Percentiles rank a stretch among this genome's conserved stretches.
Conservation (phyloP, 768 basidiomycete genomes). For the Dioszegia crocea region DNA sequence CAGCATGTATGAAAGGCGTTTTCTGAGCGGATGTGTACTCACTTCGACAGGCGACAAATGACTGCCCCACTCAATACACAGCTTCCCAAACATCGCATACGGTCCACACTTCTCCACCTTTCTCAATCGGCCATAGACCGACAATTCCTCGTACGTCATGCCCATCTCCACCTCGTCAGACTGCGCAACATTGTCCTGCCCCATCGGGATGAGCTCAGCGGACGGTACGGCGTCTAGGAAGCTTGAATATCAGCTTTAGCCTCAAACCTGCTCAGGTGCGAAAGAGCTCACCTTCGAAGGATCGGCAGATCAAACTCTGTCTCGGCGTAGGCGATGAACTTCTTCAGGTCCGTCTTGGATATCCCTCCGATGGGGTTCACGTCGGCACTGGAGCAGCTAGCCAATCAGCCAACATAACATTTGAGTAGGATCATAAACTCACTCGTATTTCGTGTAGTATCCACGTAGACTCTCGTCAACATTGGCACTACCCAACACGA, state of each 20-base stretch:
- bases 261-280: too few relatives aligned
- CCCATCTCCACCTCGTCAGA: slow-evolving; percentile 99
- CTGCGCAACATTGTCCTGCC: slow-evolving; percentile 80
- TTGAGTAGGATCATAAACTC: slow-evolving; percentile 36
- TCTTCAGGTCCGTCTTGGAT: slow-evolving; percentile 94
- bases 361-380: slow-evolving; percentile 98
- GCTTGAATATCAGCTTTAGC: slow-evolving; percentile 52
- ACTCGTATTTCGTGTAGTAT: slow-evolving; percentile 97
- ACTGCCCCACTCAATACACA: slow-evolving; percentile 88
- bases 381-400: slow-evolving; percentile 62
- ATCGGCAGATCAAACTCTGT: slow-evolving; percentile 78
- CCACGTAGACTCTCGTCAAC: slow-evolving; percentile 97
- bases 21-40: slow-evolving; percentile 15
- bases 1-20: not conserved
- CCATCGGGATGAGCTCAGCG: slow-evolving; percentile 93
- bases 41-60: slow-evolving; percentile 79
- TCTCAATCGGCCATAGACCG: slow-evolving; percentile 83
- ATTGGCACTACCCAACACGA: slow-evolving; percentile 96
- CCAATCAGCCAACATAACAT: not conserved
- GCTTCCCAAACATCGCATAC: slow-evolving; percentile 93
- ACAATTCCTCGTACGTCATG: slow-evolving; percentile 97
- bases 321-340: slow-evolving; percentile 82
- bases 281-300: slow-evolving; percentile 60
- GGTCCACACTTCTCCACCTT: slow-evolving; percentile 98
- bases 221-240: slow-evolving; percentile 90